A percentile compares a stretch with the other conserved stretches of the same genome.
phyloP scores from a whole-genome alignment of 2,329 filamentous ascomycete genomes.

The Mycosphaerella sp. region DNA sequence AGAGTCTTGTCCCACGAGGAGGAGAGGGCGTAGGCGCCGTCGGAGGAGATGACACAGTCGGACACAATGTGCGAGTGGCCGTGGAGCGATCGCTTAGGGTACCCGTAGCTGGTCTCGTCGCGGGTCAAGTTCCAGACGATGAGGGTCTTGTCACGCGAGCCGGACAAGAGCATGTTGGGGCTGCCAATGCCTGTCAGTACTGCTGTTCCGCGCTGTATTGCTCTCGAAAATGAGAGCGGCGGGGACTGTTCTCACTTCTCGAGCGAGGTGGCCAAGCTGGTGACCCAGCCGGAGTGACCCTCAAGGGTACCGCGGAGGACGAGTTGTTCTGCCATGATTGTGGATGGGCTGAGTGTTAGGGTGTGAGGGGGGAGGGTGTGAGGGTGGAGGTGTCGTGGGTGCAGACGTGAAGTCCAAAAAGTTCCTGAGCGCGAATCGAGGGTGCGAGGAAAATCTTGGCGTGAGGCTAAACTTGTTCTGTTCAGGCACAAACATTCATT shows the following conservation, averaged over 20 bases:
- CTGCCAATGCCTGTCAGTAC: conserved; percentile 38
- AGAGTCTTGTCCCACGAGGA: conserved; percentile 99
- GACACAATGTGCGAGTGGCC: conserved; percentile 99
- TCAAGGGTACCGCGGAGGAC: conserved; percentile 41
- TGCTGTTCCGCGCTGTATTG: conserved; percentile 31
- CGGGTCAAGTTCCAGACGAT: conserved; percentile 99
- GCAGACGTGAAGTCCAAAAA: neutral
- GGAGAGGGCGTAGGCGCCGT: conserved; percentile 97
- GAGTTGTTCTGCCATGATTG: conserved; percentile 37
- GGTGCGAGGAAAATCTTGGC: conserved; percentile 3
- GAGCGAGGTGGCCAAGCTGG: conserved; percentile 94
- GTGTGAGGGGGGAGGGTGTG: neutral
- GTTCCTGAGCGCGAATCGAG: conserved; percentile 1
- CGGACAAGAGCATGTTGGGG: conserved; percentile 99
- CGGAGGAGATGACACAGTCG: conserved; percentile 99
- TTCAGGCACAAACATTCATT: neutral
- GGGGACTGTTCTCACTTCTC: conserved; percentile 62
- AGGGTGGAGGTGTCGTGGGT: neutral
- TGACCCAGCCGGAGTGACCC: conserved; percentile 99
- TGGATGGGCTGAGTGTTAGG: neutral
- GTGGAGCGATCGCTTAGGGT: conserved; percentile 97
- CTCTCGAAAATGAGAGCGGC: neutral
- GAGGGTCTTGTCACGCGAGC: conserved; percentile 93
- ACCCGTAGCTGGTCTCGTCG: conserved; percentile 96
- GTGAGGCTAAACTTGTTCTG: neutral